Base-by-base conservation (phyloP, 768 basidiomycete genomes). In the Pisolithus orientalis region DNA sequence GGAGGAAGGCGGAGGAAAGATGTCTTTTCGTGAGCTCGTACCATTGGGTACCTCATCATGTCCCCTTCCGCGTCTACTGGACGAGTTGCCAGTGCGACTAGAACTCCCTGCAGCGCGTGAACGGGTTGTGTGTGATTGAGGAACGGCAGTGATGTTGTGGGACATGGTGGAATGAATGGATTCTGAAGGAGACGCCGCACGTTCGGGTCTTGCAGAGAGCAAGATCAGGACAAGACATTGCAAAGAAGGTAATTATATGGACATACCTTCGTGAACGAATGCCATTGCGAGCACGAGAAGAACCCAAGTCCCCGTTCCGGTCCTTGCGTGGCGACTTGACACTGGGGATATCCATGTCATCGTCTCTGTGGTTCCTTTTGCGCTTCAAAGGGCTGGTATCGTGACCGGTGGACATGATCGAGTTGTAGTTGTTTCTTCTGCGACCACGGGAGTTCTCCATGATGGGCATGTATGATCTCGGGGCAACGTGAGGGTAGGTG, bases 131-230 rank as follows among this genome's bases (percentile, higher is more conserved):
- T 58, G 63, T 49, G 62, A 50, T 51, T 65, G 71, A n/a, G 59
- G 32, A 8, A 59, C 63, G 39, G 72, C 72, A 25, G 69, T 64
- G 24, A 74, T 78, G 49, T 79, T 66, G 58, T 87, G 85, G 28
- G 84, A 85, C n/a, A 79, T 80, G 62, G 82, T 78, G 1, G 87
- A 90, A 40, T 84, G 72, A 34, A 87, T 61, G 8, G 87, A 90
- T 60, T 89, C 87, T 11, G 86, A 76, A 6, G 87, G 87, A 2
- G 87, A 90, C 25, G 74, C 70, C 11, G 75, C 77, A 47, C 86
- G 83, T 59, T 88, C 85, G 28, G 67, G 72, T 65, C 85, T 87
- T 59, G 32, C 25, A 29, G 44, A 48, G 38, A 49, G 42, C 37
- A 17, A 50, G 5, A 49, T 49, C 48, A 62, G 38, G 29, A 21